Base-by-base conservation (phyloP, 371 early-diverging fungal genomes). In the Haplosporangium sp. region DNA sequence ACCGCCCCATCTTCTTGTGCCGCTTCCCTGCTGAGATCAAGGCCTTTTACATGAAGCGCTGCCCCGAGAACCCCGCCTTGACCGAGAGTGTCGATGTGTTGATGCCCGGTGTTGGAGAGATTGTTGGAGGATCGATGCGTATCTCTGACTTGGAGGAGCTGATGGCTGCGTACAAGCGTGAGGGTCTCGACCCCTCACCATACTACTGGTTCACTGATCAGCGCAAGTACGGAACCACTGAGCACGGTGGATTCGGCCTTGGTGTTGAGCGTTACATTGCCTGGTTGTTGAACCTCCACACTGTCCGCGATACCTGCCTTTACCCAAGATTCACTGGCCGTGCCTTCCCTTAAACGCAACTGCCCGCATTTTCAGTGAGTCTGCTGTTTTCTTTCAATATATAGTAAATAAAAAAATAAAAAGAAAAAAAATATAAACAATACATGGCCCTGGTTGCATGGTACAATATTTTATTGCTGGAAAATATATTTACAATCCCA, bases 161-260 rank as follows among this genome's bases (percentile, higher is more conserved):
- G 55, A 77, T 97, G 80, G 95, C 87, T n/a, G 99, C 95, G 23
- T 99, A 98, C 83, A 90, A 91, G 82, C 91, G 95, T 46, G 99
- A 98, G 86, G 98, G 98, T 38, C 95, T 99, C 67, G 96, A 98
- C 81, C 94, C 99, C 38, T 80, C 87, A 2, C 97, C 98, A 54
- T 99, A 99, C 91, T 98, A 99, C 88, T 99, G 99, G 99, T 95
- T 93, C 90, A 96, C 97, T 59, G 99, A 99, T 73, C 98, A 99
- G 89, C 94, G 99, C 83, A 97, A 96, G 86, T 99, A 97, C 83
- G 99, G 99, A 53, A 94, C 99, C 18, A 93, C 91, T 67, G 95
- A 95, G 67, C 99, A 99, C 79, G 99, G 99, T 82, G 99, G 99
- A 53, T 99, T 96, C 81, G 99, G 99, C 58, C 91, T 99, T 51